A percentile compares a stretch with the other conserved stretches of the same genome.
These are phyloP conservation scores for Arabidopsis thaliana DNA, from an alignment of 345 rosid genomes.

Conservation along the genomic window DNA sequence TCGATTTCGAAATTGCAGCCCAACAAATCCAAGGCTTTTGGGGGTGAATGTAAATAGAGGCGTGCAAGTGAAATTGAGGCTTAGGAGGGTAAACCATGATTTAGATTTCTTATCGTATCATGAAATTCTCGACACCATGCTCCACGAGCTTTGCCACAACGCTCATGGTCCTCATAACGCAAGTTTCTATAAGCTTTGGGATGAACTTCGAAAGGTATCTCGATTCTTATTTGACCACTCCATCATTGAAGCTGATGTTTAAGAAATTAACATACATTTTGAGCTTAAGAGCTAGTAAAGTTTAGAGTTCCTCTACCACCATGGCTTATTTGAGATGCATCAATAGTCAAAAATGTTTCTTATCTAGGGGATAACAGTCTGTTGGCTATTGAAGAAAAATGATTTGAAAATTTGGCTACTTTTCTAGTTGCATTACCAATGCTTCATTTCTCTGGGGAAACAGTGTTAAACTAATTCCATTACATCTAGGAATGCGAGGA, in stretches of 20 bases:
- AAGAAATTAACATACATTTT: neutral
- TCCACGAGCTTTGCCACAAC: constrained; percentile 94
- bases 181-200: constrained; percentile 90
- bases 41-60: constrained; percentile 84
- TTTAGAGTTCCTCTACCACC: neutral
- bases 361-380: neutral
- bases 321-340: neutral
- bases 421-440: constrained; percentile 1
- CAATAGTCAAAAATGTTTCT: neutral
- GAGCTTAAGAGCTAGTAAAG: neutral
- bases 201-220: constrained; percentile 78
- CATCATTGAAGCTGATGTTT: neutral
- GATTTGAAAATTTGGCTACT: neutral
- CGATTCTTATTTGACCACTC: neutral
- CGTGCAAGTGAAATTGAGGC: constrained; percentile 75
- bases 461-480: neutral
- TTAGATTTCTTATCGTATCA: constrained; percentile 67
- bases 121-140: constrained; percentile 90
- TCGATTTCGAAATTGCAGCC: constrained; percentile 50
- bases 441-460: constrained; percentile 4
- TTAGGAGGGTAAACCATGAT: constrained; percentile 71
- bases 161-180: constrained; percentile 87
- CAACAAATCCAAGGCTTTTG: constrained; percentile 66
- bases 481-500: constrained; percentile 85
- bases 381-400: neutral